A percentile compares a stretch with the other conserved stretches of the same genome.
Conservation (phyloP, 805 yeast species). For the Limtongia smithiae region DNA sequence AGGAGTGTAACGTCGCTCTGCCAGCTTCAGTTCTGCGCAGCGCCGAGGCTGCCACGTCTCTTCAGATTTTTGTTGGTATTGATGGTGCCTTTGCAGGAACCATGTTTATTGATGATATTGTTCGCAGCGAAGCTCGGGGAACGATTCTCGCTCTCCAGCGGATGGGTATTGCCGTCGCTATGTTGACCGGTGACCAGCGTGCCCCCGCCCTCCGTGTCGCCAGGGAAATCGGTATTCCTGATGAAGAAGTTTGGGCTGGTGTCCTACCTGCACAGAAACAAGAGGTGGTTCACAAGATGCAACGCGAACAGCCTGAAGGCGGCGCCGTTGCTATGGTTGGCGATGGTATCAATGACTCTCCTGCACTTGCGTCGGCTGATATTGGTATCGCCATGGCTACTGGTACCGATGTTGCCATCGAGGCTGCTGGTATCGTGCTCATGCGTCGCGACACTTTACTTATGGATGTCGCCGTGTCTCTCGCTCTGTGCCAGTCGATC, state of each 20-base stretch:
- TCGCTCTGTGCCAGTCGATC: slow-evolving; percentile 66
- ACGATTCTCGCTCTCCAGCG: slow-evolving; percentile 54
- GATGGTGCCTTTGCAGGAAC: slow-evolving; percentile 59
- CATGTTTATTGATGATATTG: slow-evolving; percentile 61
- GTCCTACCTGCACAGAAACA: slow-evolving; percentile 77
- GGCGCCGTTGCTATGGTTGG: slow-evolving; percentile 78
- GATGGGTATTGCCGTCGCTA: slow-evolving; percentile 61
- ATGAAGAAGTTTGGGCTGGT: slow-evolving; percentile 64
- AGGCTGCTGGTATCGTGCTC: slow-evolving; percentile 90
- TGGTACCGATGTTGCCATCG: slow-evolving; percentile 94
- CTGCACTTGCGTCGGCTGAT: slow-evolving; percentile 85
- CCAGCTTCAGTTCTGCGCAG: slow-evolving; percentile 28
- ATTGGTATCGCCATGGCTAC: slow-evolving; percentile 88
- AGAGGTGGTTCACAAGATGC: slow-evolving; percentile 57
- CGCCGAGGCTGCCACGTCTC: slow-evolving; percentile 38
- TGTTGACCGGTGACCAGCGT: slow-evolving; percentile 85
- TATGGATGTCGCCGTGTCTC: slow-evolving; percentile 46
- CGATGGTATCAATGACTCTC: slow-evolving; percentile 97
- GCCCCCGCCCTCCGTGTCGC: slow-evolving; percentile 66
- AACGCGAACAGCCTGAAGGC: slow-evolving; percentile 33
- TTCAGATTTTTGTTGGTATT: slow-evolving; percentile 56
- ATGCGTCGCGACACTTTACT: slow-evolving; percentile 41
- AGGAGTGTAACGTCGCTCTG: slow-evolving; percentile 24
- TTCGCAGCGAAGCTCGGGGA: slow-evolving; percentile 61
- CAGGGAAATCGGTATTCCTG: slow-evolving; percentile 59